Evolutionary conservation across 2,329 filamentous ascomycete species (phyloP), one percentile per base, ranked within the genome.

Genomic region (Ilyonectria destructans): DNA sequence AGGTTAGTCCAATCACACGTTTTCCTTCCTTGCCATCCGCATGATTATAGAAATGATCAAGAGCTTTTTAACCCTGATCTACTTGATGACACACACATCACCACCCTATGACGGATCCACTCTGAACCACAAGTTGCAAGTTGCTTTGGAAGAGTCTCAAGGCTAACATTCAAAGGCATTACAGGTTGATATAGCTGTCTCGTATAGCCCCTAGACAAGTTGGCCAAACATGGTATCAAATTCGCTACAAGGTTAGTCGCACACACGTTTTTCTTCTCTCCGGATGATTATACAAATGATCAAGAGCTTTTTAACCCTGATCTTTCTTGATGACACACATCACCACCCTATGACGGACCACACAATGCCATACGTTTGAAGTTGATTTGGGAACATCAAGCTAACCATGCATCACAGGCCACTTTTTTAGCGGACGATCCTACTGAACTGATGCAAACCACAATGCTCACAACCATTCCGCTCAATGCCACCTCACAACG

Each of bases 41-140:
- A 43, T 43, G 40, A 43, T 43, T 43, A 43, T 43, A 19, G 15
- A 43, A 43, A 43, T 43, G 40, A 43, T 43, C 15, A 43, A 43
- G 40, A 43, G 40, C 40, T 43, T 43, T 43, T 43, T 43, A 43
- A 43, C 40, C 40, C 40, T 43, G 40, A 43, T 43, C 15, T n/a
- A n/a, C 40, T 8, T 43, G 40, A 43, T 19, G 40, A 43, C 15
- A 43, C 17, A 43, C 40, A 43, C 17, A 43, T 43, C 40, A 43
- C 40, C 15, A n/a, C 40, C 40, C 15, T 43, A 43, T 43, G 40
- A 43, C 40, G 15, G 37, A 33, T n/a, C 15, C 5, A 17, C 37
- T 15, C 15, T 17, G 13, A 40, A 15, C 17, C 15, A 17, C 17
- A 8, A 17, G 17, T 40, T 40, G 17, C 10, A 40, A 40, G 13